These are phyloP conservation scores for Lactifluus subvellereus DNA, from an alignment of 768 basidiomycete species.

Conservation along the genomic window DNA sequence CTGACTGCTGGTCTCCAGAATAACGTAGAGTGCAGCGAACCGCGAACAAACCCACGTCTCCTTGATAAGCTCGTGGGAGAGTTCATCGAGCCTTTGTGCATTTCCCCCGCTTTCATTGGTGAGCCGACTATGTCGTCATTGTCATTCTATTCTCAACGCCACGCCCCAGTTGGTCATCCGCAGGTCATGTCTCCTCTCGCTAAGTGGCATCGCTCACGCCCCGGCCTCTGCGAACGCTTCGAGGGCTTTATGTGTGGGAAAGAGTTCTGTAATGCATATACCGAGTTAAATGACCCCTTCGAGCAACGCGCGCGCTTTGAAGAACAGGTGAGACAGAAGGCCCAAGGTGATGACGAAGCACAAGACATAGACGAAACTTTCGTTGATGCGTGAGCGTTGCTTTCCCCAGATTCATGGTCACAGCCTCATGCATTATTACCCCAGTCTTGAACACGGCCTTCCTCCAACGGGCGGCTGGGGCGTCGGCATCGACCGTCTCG, in stretches of 20 bases:
- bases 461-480: slow-evolving; percentile 99
- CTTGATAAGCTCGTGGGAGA: slow-evolving; percentile 99
- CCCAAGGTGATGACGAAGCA: slow-evolving; percentile 95
- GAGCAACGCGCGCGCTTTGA: slow-evolving; percentile 94
- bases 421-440: neutral
- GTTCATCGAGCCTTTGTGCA: slow-evolving; percentile 94
- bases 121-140: slow-evolving; percentile 23
- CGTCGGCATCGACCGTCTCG: slow-evolving; percentile 88
- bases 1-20: slow-evolving; percentile 45
- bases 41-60: slow-evolving; percentile 88
- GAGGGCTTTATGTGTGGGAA: slow-evolving; percentile 98
- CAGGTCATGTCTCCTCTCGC: slow-evolving; percentile 99
- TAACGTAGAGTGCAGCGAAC: slow-evolving; percentile 94
- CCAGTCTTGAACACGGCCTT: slow-evolving; percentile 90
- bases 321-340: slow-evolving; percentile 92
- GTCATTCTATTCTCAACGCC: neutral
- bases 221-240: slow-evolving; percentile 97
- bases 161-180: slow-evolving; percentile 78
- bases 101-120: slow-evolving; percentile 96
- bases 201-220: slow-evolving; percentile 96
- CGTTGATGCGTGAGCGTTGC: slow-evolving; percentile 73
- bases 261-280: slow-evolving; percentile 99
- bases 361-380: slow-evolving; percentile 96
- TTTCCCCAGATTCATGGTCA: neutral
- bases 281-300: slow-evolving; percentile 98